Conservation (phyloP, 2,329 filamentous ascomycete species). For the Colletotrichum coccodes region DNA sequence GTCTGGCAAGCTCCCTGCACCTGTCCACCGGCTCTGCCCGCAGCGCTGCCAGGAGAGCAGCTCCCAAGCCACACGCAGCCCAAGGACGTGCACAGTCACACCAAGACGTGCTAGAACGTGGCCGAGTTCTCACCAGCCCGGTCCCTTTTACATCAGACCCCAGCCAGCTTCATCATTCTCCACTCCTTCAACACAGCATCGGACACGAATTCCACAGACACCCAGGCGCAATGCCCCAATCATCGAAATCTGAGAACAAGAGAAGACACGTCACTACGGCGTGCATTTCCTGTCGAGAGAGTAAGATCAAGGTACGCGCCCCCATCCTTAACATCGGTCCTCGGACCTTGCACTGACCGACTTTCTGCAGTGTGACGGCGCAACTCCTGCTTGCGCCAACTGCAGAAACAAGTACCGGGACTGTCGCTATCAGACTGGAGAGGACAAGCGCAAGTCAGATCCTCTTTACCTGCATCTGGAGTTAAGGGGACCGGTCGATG, state of each 20-base stretch:
- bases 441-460: slow-evolving; percentile 28
- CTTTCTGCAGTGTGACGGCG: slow-evolving; percentile 7
- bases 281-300: slow-evolving; percentile 54
- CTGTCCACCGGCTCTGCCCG: background rate
- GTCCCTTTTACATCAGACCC: slow-evolving; percentile 9
- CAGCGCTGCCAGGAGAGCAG: background rate
- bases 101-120: background rate
- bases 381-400: slow-evolving; percentile 18
- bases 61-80: background rate
- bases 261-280: slow-evolving; percentile 55
- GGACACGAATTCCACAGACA: background rate
- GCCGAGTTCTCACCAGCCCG: background rate
- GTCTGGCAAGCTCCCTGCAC: slow-evolving; percentile 7
- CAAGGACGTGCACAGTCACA: too few species aligned
- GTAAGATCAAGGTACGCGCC: slow-evolving; percentile 51
- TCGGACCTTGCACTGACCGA: background rate
- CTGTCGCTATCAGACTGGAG: slow-evolving; percentile 16
- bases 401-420: slow-evolving; percentile 12
- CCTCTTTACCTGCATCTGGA: background rate
- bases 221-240: slow-evolving; percentile 1
- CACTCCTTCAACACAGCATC: background rate
- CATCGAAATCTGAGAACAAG: slow-evolving; percentile 13
- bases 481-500: background rate
- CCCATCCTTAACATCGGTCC: too few species aligned
- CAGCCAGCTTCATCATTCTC: background rate